Percentiles rank a stretch among this genome's conserved stretches.
Conservation (phyloP, 108 stramenopile species). For the Thalassiosira profunda region DNA sequence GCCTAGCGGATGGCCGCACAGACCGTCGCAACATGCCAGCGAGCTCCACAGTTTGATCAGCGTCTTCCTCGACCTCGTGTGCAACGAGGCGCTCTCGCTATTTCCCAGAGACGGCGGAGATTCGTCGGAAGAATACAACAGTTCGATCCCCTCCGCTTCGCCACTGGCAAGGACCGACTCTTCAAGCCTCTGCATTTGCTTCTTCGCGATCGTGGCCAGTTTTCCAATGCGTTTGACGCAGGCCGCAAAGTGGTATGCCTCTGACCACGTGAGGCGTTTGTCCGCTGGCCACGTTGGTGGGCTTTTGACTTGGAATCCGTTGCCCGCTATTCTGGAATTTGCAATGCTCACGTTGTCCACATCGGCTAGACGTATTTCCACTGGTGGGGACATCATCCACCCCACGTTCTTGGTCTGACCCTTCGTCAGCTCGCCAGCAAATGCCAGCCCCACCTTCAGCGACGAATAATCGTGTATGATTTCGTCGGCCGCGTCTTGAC, state of each 20-base stretch:
- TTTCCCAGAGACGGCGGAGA: slow-evolving; percentile 9
- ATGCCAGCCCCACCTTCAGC: slow-evolving; percentile 79
- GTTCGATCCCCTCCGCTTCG: slow-evolving; percentile 56
- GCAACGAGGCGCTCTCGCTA: neutral
- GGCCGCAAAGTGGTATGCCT: slow-evolving; percentile 90
- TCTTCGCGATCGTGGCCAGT: slow-evolving; percentile 64
- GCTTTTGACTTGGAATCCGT: slow-evolving; percentile 12
- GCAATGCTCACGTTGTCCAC: slow-evolving; percentile 66
- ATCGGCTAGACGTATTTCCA: slow-evolving; percentile 82
- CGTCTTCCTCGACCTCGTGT: too few relatives aligned
- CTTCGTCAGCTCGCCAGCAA: slow-evolving; percentile 73
- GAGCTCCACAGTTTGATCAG: slow-evolving; percentile 64
- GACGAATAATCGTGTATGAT: slow-evolving; percentile 87
- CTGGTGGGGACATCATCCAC: slow-evolving; percentile 77
- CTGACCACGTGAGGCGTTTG: slow-evolving; percentile 70
- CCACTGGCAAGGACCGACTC: slow-evolving; percentile 7
- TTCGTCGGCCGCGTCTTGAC: slow-evolving; percentile 84
- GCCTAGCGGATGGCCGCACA: slow-evolving; percentile 78
- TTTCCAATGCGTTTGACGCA: slow-evolving; percentile 85
- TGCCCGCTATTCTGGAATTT: slow-evolving; percentile 10
- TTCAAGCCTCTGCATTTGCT: slow-evolving; percentile 9
- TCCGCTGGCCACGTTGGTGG: slow-evolving; percentile 86
- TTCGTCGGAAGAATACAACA: slow-evolving; percentile 23
- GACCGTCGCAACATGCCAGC: slow-evolving; percentile 81
- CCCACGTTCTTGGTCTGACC: slow-evolving; percentile 65